Conservation (phyloP, 2,329 filamentous ascomycete species). For the Aspergillus floridensis region DNA sequence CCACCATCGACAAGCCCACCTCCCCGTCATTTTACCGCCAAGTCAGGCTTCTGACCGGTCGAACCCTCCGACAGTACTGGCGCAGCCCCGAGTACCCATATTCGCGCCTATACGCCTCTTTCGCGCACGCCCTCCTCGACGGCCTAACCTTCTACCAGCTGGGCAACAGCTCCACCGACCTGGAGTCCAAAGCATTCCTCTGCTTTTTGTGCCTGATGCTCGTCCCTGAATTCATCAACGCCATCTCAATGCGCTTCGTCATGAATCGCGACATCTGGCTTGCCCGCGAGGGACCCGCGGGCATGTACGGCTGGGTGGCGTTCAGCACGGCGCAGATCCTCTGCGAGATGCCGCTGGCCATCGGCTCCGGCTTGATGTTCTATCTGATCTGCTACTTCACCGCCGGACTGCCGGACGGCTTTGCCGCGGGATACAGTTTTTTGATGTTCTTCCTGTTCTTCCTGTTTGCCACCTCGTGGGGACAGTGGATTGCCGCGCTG, state of each 20-base stretch:
- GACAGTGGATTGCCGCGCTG: slow-evolving; percentile 76
- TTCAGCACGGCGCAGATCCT: slow-evolving; percentile 68
- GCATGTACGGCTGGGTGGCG: slow-evolving; percentile 69
- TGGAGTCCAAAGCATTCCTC: slow-evolving; percentile 70
- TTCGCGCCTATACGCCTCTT: slow-evolving; percentile 66
- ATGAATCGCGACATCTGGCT: slow-evolving; percentile 67
- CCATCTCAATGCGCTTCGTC: slow-evolving; percentile 68
- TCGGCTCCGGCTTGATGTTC: slow-evolving; percentile 62
- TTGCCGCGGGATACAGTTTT: slow-evolving; percentile 67
- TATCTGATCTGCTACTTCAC: slow-evolving; percentile 71
- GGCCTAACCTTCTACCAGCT: slow-evolving; percentile 70
- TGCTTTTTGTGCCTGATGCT: slow-evolving; percentile 61
- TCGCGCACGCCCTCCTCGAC: slow-evolving; percentile 68
- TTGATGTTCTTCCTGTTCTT: slow-evolving; percentile 72
- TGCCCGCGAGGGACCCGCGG: slow-evolving; percentile 64
- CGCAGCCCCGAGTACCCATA: slow-evolving; percentile 70
- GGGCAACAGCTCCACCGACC: slow-evolving; percentile 61
- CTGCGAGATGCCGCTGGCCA: slow-evolving; percentile 64
- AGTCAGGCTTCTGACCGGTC: slow-evolving; percentile 62
- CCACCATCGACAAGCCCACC: background rate
- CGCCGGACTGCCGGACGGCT: slow-evolving; percentile 63
- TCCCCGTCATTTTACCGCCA: slow-evolving; percentile 56
- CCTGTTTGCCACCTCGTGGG: slow-evolving; percentile 68
- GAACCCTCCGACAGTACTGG: slow-evolving; percentile 69
- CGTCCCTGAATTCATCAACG: slow-evolving; percentile 67